A percentile compares a stretch with the other conserved stretches of the same genome.
Evolutionary conservation across 768 basidiomycete species (phyloP).

Genomic region (Myochromella boudieri): DNA sequence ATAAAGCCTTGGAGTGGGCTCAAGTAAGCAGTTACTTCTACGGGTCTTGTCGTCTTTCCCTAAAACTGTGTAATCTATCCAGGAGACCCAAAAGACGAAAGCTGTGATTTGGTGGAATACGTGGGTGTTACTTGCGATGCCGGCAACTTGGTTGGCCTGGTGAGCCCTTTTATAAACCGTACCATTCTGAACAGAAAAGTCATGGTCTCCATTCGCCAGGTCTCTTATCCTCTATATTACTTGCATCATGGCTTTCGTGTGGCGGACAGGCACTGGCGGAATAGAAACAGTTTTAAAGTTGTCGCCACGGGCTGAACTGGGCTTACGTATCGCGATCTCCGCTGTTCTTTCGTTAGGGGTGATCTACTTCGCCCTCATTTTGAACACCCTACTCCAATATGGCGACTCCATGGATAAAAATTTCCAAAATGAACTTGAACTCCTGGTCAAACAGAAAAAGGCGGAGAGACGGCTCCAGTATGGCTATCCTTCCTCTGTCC

Average conservation of each 20-base stretch:
- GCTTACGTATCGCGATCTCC: slow-evolving; percentile 57
- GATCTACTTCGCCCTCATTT: slow-evolving; percentile 49
- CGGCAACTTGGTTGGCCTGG: slow-evolving; percentile 63
- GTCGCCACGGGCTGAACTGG: slow-evolving; percentile 42
- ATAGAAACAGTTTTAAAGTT: slow-evolving; percentile 31
- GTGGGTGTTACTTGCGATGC: slow-evolving; percentile 64
- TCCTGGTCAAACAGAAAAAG: neutral
- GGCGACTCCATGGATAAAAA: slow-evolving; percentile 38
- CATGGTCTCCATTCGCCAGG: slow-evolving; percentile 20
- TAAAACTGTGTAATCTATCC: neutral
- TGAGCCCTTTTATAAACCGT: slow-evolving; percentile 15
- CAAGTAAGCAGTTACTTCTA: slow-evolving; percentile 49
- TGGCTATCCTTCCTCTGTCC: neutral
- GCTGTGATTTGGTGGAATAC: slow-evolving; percentile 51
- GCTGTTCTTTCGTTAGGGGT: slow-evolving; percentile 49
- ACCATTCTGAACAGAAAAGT: neutral
- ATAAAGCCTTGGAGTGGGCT: slow-evolving; percentile 70
- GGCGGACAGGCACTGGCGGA: slow-evolving; percentile 55
- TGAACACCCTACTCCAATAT: slow-evolving; percentile 54
- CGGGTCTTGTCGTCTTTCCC: neutral
- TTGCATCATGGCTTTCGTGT: slow-evolving; percentile 56
- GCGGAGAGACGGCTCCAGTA: neutral
- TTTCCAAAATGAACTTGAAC: slow-evolving; percentile 16
- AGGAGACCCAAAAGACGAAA: slow-evolving; percentile 49
- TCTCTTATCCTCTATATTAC: slow-evolving; percentile 52